Conservation (phyloP, 225 moss, liverwort and hornwort genomes). For the Antitrichia curtipendula region DNA sequence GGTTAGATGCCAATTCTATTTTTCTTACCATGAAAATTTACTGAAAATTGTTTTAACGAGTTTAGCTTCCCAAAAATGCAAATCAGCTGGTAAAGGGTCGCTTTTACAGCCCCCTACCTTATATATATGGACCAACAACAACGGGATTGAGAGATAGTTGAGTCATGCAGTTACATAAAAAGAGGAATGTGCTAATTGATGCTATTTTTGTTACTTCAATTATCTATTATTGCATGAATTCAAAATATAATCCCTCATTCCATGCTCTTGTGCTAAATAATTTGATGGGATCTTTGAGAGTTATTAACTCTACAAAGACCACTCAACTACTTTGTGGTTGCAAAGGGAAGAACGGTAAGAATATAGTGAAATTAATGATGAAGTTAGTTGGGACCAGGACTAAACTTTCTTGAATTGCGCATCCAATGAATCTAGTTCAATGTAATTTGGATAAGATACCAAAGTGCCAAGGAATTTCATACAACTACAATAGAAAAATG, state of each 20-base stretch:
- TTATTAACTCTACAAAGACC: neutral
- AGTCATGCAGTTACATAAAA: rapidly evolving
- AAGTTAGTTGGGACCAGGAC: neutral
- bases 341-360: neutral
- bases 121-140: rapidly evolving
- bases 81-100: too few species aligned
- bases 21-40: too few species aligned
- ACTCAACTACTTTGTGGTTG: neutral
- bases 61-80: too few species aligned
- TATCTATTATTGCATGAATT: neutral
- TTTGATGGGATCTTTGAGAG: neutral
- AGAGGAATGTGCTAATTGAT: neutral
- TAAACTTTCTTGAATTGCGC: neutral
- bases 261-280: too few species aligned
- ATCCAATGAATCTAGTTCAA: neutral
- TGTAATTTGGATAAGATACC: neutral
- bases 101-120: too few species aligned
- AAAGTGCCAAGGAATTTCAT: neutral
- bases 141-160: neutral
- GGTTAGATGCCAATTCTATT: too few species aligned
- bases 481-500: neutral
- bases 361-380: neutral
- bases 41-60: too few species aligned
- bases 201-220: neutral
- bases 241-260: neutral